Evolutionary conservation across 257 asterid genomes (phyloP).

Genomic region (Nemophila menziesii): DNA sequence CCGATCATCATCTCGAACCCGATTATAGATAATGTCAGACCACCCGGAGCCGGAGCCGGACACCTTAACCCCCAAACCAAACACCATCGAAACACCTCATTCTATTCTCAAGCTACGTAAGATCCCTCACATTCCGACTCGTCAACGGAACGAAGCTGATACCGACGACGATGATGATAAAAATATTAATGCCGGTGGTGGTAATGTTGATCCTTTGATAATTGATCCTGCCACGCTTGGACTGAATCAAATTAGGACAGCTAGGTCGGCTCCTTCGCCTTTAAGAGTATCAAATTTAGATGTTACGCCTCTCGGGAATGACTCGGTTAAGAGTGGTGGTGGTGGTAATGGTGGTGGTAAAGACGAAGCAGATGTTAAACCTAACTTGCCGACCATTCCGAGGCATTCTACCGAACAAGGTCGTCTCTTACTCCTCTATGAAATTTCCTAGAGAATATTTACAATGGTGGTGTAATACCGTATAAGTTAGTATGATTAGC

Average conservation of each 20-base stretch:
- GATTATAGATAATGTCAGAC: too few relatives aligned
- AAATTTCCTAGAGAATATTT: not conserved
- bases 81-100: constrained; percentile 14
- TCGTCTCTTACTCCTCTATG: constrained; percentile 9
- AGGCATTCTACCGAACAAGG: constrained; percentile 41
- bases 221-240: constrained; percentile 49
- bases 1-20: not conserved
- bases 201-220: constrained; percentile 16
- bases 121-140: constrained; percentile 48
- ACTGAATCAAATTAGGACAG: constrained; percentile 69
- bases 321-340: too few relatives aligned
- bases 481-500: too few relatives aligned
- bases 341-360: constrained; percentile 16
- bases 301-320: too few relatives aligned
- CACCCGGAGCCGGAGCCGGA: not conserved
- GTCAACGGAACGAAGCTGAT: constrained; percentile 13
- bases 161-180: constrained; percentile 7
- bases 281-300: constrained; percentile 24
- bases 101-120: constrained; percentile 40
- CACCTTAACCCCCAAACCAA: constrained; percentile 8
- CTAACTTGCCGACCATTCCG: constrained; percentile 13
- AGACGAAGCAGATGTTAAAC: constrained; percentile 7
- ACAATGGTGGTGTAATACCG: not conserved
- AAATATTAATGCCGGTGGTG: not conserved
- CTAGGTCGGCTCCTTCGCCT: constrained; percentile 44